Evolutionary conservation across 495 filamentous ascomycete genomes (phyloP).

Genomic region (Lasiosphaeriaceae sp.): DNA sequence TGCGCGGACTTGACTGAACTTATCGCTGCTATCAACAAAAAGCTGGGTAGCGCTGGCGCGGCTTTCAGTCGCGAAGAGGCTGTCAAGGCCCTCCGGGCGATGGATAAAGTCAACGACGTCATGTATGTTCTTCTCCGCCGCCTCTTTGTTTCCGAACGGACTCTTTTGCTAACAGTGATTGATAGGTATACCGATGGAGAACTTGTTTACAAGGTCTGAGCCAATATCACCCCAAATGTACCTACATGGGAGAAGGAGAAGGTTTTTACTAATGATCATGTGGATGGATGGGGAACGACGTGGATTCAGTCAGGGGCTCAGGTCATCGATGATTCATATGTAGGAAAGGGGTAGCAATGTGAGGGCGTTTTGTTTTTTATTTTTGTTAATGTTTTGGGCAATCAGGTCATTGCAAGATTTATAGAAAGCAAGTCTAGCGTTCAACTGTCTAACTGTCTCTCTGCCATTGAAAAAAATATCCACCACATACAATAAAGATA

Average conservation of each 20-base stretch:
- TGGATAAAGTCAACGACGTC: conserved; percentile 83
- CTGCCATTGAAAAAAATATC: too few species aligned
- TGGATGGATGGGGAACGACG: too few species aligned
- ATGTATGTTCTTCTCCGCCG: conserved; percentile 63
- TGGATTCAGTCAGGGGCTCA: too few species aligned
- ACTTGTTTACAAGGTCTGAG: conserved; percentile 44
- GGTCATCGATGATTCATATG: neutral
- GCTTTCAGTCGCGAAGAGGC: conserved; percentile 70
- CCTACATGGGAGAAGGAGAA: too few species aligned
- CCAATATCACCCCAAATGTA: too few species aligned
- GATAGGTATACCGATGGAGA: conserved; percentile 44
- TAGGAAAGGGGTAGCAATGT: neutral
- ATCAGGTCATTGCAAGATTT: neutral
- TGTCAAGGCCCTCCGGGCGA: conserved; percentile 65
- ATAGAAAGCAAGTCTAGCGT: too few species aligned
- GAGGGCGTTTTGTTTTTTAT: neutral
- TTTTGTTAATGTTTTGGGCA: neutral
- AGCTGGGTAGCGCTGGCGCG: conserved; percentile 45
- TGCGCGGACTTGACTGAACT: conserved; percentile 63
- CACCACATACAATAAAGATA: too few species aligned
- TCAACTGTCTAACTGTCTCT: too few species aligned
- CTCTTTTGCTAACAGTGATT: conserved; percentile 22
- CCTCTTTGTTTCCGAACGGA: neutral
- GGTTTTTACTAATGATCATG: too few species aligned
- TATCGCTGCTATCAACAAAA: conserved; percentile 73